These are phyloP conservation scores for Mycena belliarum DNA, from an alignment of 768 basidiomycete genomes.

Conservation along the genomic window DNA sequence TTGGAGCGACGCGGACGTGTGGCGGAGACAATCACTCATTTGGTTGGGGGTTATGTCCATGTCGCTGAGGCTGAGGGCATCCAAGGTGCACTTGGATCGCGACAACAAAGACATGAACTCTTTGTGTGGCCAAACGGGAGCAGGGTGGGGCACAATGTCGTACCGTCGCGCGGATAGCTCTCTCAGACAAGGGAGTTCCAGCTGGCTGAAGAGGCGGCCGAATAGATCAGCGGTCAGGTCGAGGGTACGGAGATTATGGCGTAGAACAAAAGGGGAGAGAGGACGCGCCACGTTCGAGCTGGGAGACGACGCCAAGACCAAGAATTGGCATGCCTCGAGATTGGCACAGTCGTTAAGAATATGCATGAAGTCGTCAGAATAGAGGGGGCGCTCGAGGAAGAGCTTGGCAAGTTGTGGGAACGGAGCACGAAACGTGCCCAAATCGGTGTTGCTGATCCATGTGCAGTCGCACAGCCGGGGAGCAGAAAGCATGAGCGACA, in stretches of 20 bases:
- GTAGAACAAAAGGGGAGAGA: constrained; percentile 9
- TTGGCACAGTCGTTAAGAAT: constrained; percentile 23
- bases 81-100: constrained; percentile 26
- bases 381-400: constrained; percentile 25
- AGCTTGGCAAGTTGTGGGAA: constrained; percentile 30
- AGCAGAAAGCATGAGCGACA: constrained; percentile 27
- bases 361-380: constrained; percentile 23
- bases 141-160: constrained; percentile 19
- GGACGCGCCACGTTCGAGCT: background rate
- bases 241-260: constrained; percentile 24
- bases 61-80: constrained; percentile 17
- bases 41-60: constrained; percentile 20
- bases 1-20: constrained; percentile 18
- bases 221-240: constrained; percentile 26
- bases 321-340: constrained; percentile 17
- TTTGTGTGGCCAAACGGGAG: constrained; percentile 27
- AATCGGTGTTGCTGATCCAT: constrained; percentile 24
- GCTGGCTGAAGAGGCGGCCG: constrained; percentile 22
- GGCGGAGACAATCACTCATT: constrained; percentile 16
- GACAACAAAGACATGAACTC: constrained; percentile 26
- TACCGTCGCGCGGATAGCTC: constrained; percentile 23
- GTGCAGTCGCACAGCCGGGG: constrained; percentile 27
- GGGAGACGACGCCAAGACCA: constrained; percentile 14
- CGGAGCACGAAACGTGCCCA: constrained; percentile 25
- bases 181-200: constrained; percentile 28